Base-by-base conservation (phyloP, 352 stramenopile genomes). In the Globisporangium echinulatum region DNA sequence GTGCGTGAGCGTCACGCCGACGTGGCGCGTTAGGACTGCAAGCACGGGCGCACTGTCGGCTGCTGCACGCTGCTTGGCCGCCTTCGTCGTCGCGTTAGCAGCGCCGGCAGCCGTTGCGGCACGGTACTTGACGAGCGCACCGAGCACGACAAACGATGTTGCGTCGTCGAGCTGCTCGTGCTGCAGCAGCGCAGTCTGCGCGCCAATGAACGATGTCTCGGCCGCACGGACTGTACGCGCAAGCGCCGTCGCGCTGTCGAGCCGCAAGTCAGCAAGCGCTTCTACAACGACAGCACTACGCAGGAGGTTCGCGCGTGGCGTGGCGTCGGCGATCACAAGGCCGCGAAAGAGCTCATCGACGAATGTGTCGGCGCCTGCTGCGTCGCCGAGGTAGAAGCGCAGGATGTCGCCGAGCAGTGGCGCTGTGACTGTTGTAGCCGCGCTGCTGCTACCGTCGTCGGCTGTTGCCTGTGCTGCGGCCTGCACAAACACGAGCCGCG, bases 71-170 rank as follows among this genome's bases (percentile, higher is more conserved):
- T 46, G 17, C 44, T 60, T 58, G 13, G 54, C 25, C 36, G 62
- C n/a, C 38, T 60, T 38, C 39, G 70, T 63, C 15, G 68, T 44
- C 40, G 49, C 4, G 49, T 15, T 7, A 56, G 55, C 53, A 33
- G 25, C 25, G 25, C 56, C 33, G 48, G 73, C 69, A 8, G 61
- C 56, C 19, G 66, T 53, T 14, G 68, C 57, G n/a, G 64, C 73
- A 38, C 75, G 65, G 46, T 87, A 89, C 36, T 82, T 75, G 9
- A 89, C 64, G 25, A 89, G 64, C 13, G 77, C 67, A 50, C 68
- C 74, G 15, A 89, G 64, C 37, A 83, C 40, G 11, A 70, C 50
- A 49, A 87, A 85, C 25, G 73, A 72, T n/a, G 69, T 52, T 15
- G 69, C 17, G 6, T 54, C 46, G 25, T 68, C 53, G 14, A 75